phyloP scores from a whole-genome alignment of 768 basidiomycete species.

The Crepidotus variabilis region DNA sequence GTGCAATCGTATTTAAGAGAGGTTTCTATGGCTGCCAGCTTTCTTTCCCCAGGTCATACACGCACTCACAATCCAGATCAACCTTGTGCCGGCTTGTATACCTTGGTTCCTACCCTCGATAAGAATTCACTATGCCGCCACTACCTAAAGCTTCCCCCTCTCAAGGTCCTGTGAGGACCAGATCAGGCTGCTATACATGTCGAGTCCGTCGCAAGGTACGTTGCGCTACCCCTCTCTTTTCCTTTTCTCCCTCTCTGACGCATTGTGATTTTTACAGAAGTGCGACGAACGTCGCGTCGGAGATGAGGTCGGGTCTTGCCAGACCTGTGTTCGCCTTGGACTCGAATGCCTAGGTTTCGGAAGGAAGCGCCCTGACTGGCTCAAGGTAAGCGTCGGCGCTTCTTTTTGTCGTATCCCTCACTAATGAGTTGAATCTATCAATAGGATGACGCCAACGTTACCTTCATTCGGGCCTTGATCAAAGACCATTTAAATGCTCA shows the following conservation, averaged over 20 bases:
- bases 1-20: too few relatives aligned
- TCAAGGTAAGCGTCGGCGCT: slow-evolving; percentile 52
- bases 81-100: too few relatives aligned
- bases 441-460: slow-evolving; percentile 68
- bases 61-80: too few relatives aligned
- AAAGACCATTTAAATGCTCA: slow-evolving; percentile 75
- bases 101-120: neutral
- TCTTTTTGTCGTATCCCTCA: neutral
- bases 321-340: slow-evolving; percentile 73
- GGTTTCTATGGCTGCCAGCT: too few relatives aligned
- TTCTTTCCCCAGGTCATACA: too few relatives aligned
- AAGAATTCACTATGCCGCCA: slow-evolving; percentile 24
- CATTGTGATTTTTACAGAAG: slow-evolving; percentile 47
- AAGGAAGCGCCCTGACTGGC: slow-evolving; percentile 80
- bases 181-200: slow-evolving; percentile 87
- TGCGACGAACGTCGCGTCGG: slow-evolving; percentile 66
- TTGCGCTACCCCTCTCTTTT: slow-evolving; percentile 10
- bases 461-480: slow-evolving; percentile 70
- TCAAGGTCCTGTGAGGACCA: slow-evolving; percentile 66
- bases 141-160: slow-evolving; percentile 38
- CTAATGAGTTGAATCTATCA: slow-evolving; percentile 7
- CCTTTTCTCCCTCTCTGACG: neutral
- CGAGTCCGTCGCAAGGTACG: slow-evolving; percentile 79
- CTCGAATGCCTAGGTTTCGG: slow-evolving; percentile 85
- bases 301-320: slow-evolving; percentile 57